Percentiles rank a stretch among this genome's conserved stretches.
phyloP scores from a whole-genome alignment of 2,329 filamentous ascomycete species.

The Monilinia fructigena region DNA sequence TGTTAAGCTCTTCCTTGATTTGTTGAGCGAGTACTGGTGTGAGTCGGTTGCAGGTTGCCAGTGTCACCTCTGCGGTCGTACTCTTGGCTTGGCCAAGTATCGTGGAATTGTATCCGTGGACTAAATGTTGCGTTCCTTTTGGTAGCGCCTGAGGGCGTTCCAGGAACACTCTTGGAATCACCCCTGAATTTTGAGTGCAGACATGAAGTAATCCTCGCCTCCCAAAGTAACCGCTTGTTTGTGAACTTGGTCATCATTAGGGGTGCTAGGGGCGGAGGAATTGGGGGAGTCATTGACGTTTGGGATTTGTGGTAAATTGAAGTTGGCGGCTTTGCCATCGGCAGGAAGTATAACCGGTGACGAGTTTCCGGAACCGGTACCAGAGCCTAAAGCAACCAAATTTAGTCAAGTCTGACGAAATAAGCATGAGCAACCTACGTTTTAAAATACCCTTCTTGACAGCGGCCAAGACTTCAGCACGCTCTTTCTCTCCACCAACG shows the following conservation, averaged over 20 bases:
- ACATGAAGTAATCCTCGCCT: constrained; percentile 84
- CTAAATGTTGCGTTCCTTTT: constrained; percentile 76
- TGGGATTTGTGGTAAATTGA: constrained; percentile 61
- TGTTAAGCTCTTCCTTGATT: constrained; percentile 99
- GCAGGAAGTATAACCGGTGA: constrained; percentile 65
- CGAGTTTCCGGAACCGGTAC: constrained; percentile 58
- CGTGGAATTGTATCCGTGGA: constrained; percentile 89
- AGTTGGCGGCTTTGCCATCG: constrained; percentile 53
- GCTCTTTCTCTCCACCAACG: constrained; percentile 82
- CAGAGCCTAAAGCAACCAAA: constrained; percentile 33
- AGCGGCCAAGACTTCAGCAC: constrained; percentile 85
- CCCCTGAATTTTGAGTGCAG: constrained; percentile 70
- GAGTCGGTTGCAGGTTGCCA: constrained; percentile 94
- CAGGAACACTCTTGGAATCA: constrained; percentile 77
- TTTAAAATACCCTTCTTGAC: constrained; percentile 96
- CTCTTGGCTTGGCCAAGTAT: constrained; percentile 93
- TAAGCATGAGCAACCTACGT: constrained; percentile 53
- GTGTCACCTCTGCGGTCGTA: constrained; percentile 96
- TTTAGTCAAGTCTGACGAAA: constrained; percentile 37
- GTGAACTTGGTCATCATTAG: constrained; percentile 72
- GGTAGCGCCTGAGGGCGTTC: constrained; percentile 64
- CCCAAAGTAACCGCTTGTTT: constrained; percentile 68
- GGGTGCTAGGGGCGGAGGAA: constrained; percentile 85
- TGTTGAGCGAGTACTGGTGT: constrained; percentile 97
- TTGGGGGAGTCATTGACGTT: constrained; percentile 71